Evolutionary conservation across 78 protist genomes (phyloP), one percentile per base, ranked within the genome.

Genomic region (Anaeramoeba flamelloides): DNA sequence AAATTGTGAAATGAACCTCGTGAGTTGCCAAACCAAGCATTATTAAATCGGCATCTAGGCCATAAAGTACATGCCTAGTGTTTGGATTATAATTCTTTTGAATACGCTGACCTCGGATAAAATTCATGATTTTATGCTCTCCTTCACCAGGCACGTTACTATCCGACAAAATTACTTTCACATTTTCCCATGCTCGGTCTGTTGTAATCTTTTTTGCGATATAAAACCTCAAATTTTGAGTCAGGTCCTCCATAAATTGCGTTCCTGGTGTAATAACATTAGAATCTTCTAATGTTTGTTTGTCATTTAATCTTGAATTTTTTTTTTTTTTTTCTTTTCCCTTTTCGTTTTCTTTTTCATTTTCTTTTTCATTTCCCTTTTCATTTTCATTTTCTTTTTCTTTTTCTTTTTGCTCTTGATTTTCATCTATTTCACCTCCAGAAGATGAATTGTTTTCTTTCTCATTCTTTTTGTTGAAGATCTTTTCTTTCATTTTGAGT

Each of bases 51-150:
- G 99, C 99, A 78, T 98, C 99, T 33, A 92, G 77, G 17, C 98
- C 98, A 38, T 74, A 75, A 77, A 92, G n/a, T 77, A 93, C 90
- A 83, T 94, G 98, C 3, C 86, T 33, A 26, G 41, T 40, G 74
- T 87, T 81, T 36, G 94, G 89, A 41, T 86, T 76, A 91, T 94
- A 94, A 1, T 82, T 92, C 0, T 89, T 87, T 80, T 74, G 90
- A 91, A 74, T 69, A 3, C 12, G 36, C 22, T 32, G 12, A 40
- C 33, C 37, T 4, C 99, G 89, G 36, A 98, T 89, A 80, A 79
- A 95, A n/a, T 95, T 94, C 90, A 98, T 92, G 78, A 97, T 92
- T 87, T 97, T 97, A 90, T 97, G 99, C 90, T 97, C 99, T n/a
- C 99, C 99, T 86, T 98, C 99, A 30, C 99, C 98, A 1, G 98